Evolutionary conservation across 148 eudicot species (phyloP).

Genomic region (Simmondsia chinensis): DNA sequence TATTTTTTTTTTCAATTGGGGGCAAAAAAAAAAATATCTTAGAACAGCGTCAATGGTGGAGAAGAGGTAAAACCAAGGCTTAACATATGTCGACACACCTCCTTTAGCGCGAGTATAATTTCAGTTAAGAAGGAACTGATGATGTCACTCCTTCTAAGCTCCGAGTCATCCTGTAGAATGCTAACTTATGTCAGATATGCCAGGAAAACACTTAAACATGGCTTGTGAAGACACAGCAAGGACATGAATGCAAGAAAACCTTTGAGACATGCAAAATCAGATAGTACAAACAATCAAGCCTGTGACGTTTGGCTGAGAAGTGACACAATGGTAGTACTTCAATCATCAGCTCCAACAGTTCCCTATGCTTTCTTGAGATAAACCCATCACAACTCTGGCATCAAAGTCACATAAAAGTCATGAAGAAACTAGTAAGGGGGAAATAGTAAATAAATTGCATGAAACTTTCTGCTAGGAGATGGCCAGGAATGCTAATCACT

Average conservation of each 20-base stretch:
- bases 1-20: too few species aligned
- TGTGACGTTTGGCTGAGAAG: slow-evolving; percentile 87
- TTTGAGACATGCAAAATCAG: slow-evolving; percentile 60
- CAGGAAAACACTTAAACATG: background rate
- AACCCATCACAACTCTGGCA: slow-evolving; percentile 51
- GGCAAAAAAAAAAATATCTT: too few species aligned
- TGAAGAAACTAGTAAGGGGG: background rate
- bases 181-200: background rate
- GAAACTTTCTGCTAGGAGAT: too few species aligned
- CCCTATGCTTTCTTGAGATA: slow-evolving; percentile 51
- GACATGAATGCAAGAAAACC: slow-evolving; percentile 22
- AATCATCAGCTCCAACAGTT: slow-evolving; percentile 59
- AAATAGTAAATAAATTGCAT: too few species aligned
- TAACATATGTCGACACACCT: slow-evolving; percentile 52
- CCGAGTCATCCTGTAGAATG: slow-evolving; percentile 49
- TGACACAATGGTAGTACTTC: slow-evolving; percentile 75
- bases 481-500: too few species aligned
- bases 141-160: slow-evolving; percentile 34
- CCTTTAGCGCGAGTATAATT: slow-evolving; percentile 84
- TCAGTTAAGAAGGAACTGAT: slow-evolving; percentile 72
- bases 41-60: too few species aligned
- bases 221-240: background rate
- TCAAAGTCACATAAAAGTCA: slow-evolving; percentile 4
- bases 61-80: too few species aligned
- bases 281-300: slow-evolving; percentile 83